phyloP scores from a whole-genome alignment of 208 protist species.

The Leishmania arabica region DNA sequence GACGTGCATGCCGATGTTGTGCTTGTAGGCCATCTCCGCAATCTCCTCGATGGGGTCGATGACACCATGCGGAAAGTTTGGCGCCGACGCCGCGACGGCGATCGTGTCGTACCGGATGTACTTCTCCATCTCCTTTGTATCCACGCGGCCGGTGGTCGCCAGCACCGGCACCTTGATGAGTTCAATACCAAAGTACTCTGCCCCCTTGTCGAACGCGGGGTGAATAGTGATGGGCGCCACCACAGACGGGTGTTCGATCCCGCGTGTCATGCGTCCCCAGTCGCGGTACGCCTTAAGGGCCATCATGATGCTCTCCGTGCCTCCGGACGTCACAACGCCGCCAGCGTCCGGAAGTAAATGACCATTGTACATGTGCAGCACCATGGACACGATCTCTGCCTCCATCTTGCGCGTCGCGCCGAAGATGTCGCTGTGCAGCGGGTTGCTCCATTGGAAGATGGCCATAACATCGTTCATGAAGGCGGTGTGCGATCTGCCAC shows the following conservation, averaged over 20 bases:
- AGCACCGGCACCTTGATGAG: conserved; percentile 94
- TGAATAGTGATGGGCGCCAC: conserved; percentile 94
- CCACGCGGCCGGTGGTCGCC: conserved; percentile 66
- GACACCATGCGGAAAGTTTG: conserved; percentile 96
- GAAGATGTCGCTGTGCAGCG: conserved; percentile 96
- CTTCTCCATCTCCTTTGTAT: conserved; percentile 81
- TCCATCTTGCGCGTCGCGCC: conserved; percentile 98
- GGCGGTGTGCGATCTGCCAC: conserved; percentile 72
- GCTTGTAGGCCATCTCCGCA: conserved; percentile 80
- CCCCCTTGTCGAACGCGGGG: conserved; percentile 98
- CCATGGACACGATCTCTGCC: conserved; percentile 97
- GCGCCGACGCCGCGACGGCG: conserved; percentile 94
- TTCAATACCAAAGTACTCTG: conserved; percentile 96
- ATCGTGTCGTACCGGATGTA: conserved; percentile 96
- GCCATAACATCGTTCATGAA: conserved; percentile 91
- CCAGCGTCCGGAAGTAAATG: conserved; percentile 83
- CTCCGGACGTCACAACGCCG: conserved; percentile 96
- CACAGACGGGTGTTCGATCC: conserved; percentile 92
- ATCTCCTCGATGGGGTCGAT: conserved; percentile 93
- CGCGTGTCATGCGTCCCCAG: conserved; percentile 70
- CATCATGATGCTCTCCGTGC: conserved; percentile 98
- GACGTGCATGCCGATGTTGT: conserved; percentile 97
- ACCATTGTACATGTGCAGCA: conserved; percentile 94
- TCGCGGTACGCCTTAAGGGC: conserved; percentile 97
- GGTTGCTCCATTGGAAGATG: conserved; percentile 95